Conservation (phyloP, 805 yeast species). For the Cyberlindnera americana region DNA sequence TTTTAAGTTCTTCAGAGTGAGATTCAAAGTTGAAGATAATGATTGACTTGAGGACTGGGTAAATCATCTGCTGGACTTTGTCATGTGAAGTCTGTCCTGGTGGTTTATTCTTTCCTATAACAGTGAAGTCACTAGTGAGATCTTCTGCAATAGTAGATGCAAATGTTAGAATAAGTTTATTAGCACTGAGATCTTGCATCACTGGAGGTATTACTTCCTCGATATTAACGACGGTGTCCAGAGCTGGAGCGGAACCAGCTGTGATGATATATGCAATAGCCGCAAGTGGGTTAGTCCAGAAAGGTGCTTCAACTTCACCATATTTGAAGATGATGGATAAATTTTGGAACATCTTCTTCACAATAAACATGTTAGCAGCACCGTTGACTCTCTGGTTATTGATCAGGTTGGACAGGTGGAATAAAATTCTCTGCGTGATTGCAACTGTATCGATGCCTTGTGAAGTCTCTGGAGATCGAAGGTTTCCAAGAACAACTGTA, state of each 20-base stretch:
- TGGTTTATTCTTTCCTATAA: conserved; percentile 14
- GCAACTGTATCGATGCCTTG: conserved; percentile 15
- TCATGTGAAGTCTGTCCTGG: conserved; percentile 34
- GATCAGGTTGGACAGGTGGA: conserved; percentile 15
- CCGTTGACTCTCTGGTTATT: conserved; percentile 11
- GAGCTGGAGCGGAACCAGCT: conserved; percentile 12
- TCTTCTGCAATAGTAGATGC: conserved; percentile 53
- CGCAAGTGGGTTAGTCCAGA: conserved; percentile 41
- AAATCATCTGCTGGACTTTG: conserved; percentile 34
- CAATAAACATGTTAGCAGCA: conserved; percentile 37
- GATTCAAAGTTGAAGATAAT: conserved; percentile 16
- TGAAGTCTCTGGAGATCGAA: conserved; percentile 11
- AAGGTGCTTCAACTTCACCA: conserved; percentile 29
- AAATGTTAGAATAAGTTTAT: conserved; percentile 29
- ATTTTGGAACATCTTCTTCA: conserved; percentile 56
- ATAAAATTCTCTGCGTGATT: conserved; percentile 13
- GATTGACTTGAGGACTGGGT: conserved; percentile 28
- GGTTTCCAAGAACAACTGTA: conserved; percentile 51
- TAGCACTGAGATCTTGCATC: conserved; percentile 4
- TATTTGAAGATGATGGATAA: conserved; percentile 42
- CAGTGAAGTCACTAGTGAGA: conserved; percentile 30
- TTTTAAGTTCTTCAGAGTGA: conserved; percentile 7
- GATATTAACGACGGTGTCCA: conserved; percentile 6
- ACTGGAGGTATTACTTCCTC: conserved; percentile 13
- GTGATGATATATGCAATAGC: conserved; percentile 23